Conservation (phyloP, 352 stramenopile species). For the Pythium guiyangense region DNA sequence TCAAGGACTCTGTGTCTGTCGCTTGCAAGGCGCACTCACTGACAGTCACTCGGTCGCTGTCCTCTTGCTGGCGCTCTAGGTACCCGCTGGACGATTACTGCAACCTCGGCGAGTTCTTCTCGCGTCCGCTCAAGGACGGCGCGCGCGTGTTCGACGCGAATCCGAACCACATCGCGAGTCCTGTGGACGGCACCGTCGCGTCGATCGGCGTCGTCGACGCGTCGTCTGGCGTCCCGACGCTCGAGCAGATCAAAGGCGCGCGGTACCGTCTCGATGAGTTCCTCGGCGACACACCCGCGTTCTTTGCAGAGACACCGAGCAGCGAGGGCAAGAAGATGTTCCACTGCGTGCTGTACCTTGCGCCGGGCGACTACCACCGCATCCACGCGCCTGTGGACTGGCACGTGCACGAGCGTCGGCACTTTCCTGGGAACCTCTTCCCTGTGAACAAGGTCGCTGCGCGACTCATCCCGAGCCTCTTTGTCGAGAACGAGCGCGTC, state of each 20-base stretch:
- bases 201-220: slow-evolving; percentile 53
- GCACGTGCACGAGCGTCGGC: slow-evolving; percentile 61
- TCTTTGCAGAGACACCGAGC: slow-evolving; percentile 28
- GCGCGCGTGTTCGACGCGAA: slow-evolving; percentile 36
- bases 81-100: slow-evolving; percentile 65
- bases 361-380: slow-evolving; percentile 84
- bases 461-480: slow-evolving; percentile 69
- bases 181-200: slow-evolving; percentile 58
- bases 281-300: slow-evolving; percentile 51
- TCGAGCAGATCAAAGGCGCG: slow-evolving; percentile 81
- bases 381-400: slow-evolving; percentile 83
- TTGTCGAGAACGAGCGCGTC: slow-evolving; percentile 82
- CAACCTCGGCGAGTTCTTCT: slow-evolving; percentile 86
- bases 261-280: slow-evolving; percentile 85
- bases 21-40: not conserved
- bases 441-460: slow-evolving; percentile 69
- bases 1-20: not conserved
- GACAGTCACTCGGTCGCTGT: not conserved
- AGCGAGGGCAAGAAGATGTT: slow-evolving; percentile 54
- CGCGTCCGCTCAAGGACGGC: slow-evolving; percentile 69
- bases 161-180: slow-evolving; percentile 32
- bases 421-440: slow-evolving; percentile 83
- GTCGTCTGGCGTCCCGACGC: slow-evolving; percentile 37
- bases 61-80: slow-evolving; percentile 7
- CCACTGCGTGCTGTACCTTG: slow-evolving; percentile 81